Base-by-base conservation (phyloP, 495 filamentous ascomycete species). In the Aspergillus sclerotiicarbonarius region DNA sequence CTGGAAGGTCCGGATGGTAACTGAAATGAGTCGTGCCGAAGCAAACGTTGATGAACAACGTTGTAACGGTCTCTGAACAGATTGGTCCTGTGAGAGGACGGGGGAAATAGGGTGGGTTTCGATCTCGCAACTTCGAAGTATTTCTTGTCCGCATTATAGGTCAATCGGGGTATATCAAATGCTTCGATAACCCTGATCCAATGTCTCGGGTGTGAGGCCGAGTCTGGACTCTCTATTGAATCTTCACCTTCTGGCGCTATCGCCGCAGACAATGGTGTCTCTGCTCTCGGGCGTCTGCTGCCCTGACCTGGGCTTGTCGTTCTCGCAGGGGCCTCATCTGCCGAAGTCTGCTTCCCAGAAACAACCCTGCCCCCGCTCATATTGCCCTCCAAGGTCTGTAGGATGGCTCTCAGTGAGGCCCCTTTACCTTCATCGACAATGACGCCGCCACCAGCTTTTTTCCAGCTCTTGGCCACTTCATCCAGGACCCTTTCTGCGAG, bases 1-100 rank as follows among this genome's bases (percentile, higher is more conserved):
- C 75, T 71, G 35, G 80, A 69, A 4, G 78, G 73, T 8, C 73
- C 76, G 15, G 87, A 78, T 3, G 91, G 88, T 13, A 86, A 83
- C 65, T 97, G 93, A 63, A 98, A 98, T 8, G 90, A 84, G 67
- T 97, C 93, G 67, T 96, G 96, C 32, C 94, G 86, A 12, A 98
- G 80, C 13, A 98, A 81, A 6, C 95, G 84, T 64, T 96, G 92
- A 66, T 97, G 89, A 30, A 98, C 84, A 37, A 97, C 76, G 60
- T 96, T 87, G 68, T 93, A 96, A 46, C 92, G 81, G 67, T 96
- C 90, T 47, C 92, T 84, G 72, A 97, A 96, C 45, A 96, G 74
- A 10, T 84, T 73, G 8, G 90, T 96, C 63, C 96, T 96, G 62
- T 90, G 87, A 5, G 87, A 83, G 19, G 91, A 85, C 1, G 85